Percentiles rank a stretch among this genome's conserved stretches.
phyloP scores from a whole-genome alignment of 805 yeast species.

The Scheffersomyces coipomensis region DNA sequence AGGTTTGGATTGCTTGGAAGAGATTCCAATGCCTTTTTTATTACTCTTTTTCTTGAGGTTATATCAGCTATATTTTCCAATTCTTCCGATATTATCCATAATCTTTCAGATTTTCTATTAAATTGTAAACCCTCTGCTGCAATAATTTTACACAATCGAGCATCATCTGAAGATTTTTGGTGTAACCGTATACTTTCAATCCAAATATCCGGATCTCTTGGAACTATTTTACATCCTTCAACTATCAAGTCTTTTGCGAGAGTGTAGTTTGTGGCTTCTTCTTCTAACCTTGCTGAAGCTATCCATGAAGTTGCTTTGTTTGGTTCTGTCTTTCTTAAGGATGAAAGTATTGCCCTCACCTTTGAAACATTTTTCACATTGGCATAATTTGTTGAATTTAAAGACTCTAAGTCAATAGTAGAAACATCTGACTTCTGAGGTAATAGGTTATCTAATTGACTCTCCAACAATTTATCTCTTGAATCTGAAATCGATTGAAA shows the following conservation, averaged over 20 bases:
- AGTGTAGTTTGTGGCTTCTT: slow-evolving; percentile 51
- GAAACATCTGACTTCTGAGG: slow-evolving; percentile 13
- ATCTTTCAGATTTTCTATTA: slow-evolving; percentile 52
- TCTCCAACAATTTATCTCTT: slow-evolving; percentile 55
- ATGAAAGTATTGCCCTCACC: slow-evolving; percentile 59
- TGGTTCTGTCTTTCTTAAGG: slow-evolving; percentile 73
- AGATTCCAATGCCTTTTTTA: slow-evolving; percentile 70
- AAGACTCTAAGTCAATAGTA: slow-evolving; percentile 4
- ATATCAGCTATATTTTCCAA: slow-evolving; percentile 55
- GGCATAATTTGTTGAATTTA: slow-evolving; percentile 2
- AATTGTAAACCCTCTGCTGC: slow-evolving; percentile 64
- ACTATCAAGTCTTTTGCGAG: slow-evolving; percentile 60
- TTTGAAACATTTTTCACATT: slow-evolving; percentile 23
- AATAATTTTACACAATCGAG: slow-evolving; percentile 51
- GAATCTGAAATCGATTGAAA: slow-evolving; percentile 61
- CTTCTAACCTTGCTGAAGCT: slow-evolving; percentile 79
- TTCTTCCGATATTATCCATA: slow-evolving; percentile 75
- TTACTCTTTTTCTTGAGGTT: slow-evolving; percentile 50
- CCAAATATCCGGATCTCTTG: slow-evolving; percentile 76
- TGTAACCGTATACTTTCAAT: slow-evolving; percentile 71
- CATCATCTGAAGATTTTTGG: slow-evolving; percentile 35
- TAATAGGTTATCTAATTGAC: slow-evolving; percentile 45
- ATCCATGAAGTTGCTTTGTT: slow-evolving; percentile 78
- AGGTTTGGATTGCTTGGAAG: slow-evolving; percentile 55
- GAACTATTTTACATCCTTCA: slow-evolving; percentile 75